Evolutionary conservation across 352 stramenopile species (phyloP).

Genomic region (Phytopythium aichiense): DNA sequence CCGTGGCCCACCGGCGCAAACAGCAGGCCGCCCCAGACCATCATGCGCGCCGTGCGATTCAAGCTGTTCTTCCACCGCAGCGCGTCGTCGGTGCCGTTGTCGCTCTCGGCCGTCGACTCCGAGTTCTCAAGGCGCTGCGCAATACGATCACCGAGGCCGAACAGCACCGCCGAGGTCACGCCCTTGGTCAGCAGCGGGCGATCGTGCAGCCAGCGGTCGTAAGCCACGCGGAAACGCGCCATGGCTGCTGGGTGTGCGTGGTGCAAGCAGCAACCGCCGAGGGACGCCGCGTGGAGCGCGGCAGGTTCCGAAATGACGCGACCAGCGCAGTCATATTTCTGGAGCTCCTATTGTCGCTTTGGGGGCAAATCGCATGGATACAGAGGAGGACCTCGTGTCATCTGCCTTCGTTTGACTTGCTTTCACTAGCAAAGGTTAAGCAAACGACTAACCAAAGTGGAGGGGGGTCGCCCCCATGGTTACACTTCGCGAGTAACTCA

Average conservation of each 20-base stretch:
- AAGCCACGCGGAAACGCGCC: slow-evolving; percentile 37
- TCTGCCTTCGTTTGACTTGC: neutral
- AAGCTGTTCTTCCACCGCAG: slow-evolving; percentile 11
- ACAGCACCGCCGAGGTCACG: slow-evolving; percentile 59
- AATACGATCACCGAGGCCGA: slow-evolving; percentile 58
- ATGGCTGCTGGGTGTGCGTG: slow-evolving; percentile 12
- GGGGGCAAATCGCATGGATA: neutral
- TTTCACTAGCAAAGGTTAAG: neutral
- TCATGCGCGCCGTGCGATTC: slow-evolving; percentile 49
- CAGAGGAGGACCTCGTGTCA: neutral
- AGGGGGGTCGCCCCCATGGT: neutral
- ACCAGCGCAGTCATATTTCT: neutral
- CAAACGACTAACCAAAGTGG: neutral
- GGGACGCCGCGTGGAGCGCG: neutral
- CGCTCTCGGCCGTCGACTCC: slow-evolving; percentile 6
- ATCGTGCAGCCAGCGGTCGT: slow-evolving; percentile 47
- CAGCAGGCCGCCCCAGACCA: slow-evolving; percentile 84
- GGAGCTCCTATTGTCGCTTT: neutral
- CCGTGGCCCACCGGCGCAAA: slow-evolving; percentile 87
- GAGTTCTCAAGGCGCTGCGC: slow-evolving; percentile 45
- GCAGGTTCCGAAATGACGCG: neutral
- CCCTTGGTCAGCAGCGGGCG: slow-evolving; percentile 66
- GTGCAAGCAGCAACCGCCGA: neutral
- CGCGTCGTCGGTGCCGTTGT: slow-evolving; percentile 4
- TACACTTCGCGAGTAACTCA: slow-evolving; percentile 1